These are phyloP conservation scores for Thraustochytrium aureum DNA, from an alignment of 352 stramenopile genomes.

Conservation along the genomic window DNA sequence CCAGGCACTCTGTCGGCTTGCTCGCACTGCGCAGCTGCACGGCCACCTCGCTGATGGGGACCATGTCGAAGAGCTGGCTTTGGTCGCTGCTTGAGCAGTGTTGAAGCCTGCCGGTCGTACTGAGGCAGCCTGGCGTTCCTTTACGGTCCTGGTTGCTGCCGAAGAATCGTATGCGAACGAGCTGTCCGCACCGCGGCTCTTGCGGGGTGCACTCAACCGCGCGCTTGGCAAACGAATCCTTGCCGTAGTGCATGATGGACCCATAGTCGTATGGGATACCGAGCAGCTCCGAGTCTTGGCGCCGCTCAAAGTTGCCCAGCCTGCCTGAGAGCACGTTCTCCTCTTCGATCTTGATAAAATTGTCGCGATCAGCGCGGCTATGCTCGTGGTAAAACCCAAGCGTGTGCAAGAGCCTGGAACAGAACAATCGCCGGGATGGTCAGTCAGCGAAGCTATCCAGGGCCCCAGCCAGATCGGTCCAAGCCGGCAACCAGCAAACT, in stretches of 20 bases:
- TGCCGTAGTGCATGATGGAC: conserved; percentile 44
- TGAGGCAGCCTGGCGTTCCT: neutral
- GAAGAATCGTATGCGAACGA: neutral
- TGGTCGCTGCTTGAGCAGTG: neutral
- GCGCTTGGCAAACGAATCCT: neutral
- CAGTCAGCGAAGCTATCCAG: no score
- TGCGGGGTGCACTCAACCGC: neutral
- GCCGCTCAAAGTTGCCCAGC: conserved; percentile 6
- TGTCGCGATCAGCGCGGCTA: conserved; percentile 12
- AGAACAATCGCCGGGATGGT: no score
- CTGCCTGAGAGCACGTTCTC: conserved; percentile 16
- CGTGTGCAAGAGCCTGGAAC: neutral
- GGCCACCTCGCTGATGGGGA: neutral
- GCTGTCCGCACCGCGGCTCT: neutral
- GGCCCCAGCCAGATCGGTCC: no score
- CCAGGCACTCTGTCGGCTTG: neutral
- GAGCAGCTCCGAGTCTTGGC: neutral
- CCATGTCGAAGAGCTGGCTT: neutral
- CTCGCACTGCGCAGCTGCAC: neutral
- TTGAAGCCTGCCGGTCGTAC: neutral
- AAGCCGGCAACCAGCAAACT: no score
- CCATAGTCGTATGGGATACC: conserved; percentile 30
- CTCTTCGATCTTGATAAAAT: conserved; percentile 10
- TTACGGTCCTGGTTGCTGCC: neutral
- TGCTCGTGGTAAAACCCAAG: conserved; percentile 11